Evolutionary conservation across 805 yeast genomes (phyloP).

Genomic region (Lachancea sp.): DNA sequence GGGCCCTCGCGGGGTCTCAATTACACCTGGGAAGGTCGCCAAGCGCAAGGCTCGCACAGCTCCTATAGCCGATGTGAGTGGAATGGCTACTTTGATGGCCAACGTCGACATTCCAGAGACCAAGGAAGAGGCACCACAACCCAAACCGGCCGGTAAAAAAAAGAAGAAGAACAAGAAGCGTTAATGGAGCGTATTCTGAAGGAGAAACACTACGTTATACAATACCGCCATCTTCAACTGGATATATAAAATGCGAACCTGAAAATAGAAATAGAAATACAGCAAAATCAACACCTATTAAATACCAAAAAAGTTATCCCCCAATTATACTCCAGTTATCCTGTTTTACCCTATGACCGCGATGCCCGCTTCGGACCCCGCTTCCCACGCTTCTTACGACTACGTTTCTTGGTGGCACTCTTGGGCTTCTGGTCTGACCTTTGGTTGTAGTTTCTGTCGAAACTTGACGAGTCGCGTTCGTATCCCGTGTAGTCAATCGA

Average conservation of each 20-base stretch:
- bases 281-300: too few relatives aligned
- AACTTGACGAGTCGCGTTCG: slow-evolving; percentile 33
- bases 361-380: slow-evolving; percentile 1
- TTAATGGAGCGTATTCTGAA: slow-evolving; percentile 5
- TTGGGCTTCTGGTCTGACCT: slow-evolving; percentile 14
- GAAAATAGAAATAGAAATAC: too few relatives aligned
- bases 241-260: too few relatives aligned
- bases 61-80: slow-evolving; percentile 20
- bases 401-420: slow-evolving; percentile 15
- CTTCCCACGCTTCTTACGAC: slow-evolving; percentile 15
- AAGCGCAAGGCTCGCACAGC: slow-evolving; percentile 11
- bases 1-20: slow-evolving; percentile 58
- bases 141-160: slow-evolving; percentile 23
- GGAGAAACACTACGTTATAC: neutral
- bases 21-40: slow-evolving; percentile 23
- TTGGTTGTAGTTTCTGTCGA: slow-evolving; percentile 28
- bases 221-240: neutral
- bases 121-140: slow-evolving; percentile 14
- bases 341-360: too few relatives aligned
- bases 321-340: too few relatives aligned
- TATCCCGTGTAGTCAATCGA: slow-evolving; percentile 13
- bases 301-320: too few relatives aligned
- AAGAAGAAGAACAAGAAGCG: slow-evolving; percentile 28
- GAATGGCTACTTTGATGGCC: slow-evolving; percentile 24
- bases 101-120: slow-evolving; percentile 27